Base-by-base conservation (phyloP, 129 eudicot genomes). In the Flaveria bidentis region DNA sequence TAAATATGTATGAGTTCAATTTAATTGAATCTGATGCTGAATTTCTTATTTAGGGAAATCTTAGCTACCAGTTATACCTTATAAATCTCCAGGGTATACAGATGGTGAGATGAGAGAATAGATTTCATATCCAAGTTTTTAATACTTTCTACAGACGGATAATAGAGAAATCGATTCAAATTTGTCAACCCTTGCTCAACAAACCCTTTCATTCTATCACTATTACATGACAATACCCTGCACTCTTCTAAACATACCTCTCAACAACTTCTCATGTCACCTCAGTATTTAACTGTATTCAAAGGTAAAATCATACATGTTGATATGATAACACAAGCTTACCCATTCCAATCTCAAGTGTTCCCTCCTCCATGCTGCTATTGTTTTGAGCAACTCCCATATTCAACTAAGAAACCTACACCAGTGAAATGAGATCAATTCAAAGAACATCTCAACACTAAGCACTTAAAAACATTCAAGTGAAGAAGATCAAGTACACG, bases 271-370 rank as follows among this genome's bases (percentile, higher is more conserved):
- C 69, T 15, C 45, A 63, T 13, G 10, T 28, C 17, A 26, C 4
- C 14, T 26, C n/a, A 62, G 11, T 62, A 11, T 22, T 23, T 60
- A 14, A 25, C 42, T 10, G 36, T 58, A 58, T 9, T 22, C 10
- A 23, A 25, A 5, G n/a, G 0, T 4, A 60, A 61, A 60, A 23
- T 61, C 68, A 28, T 13, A 62, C 44, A 9, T 4, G 5, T 42
- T 33, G 26, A 15, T 64, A 52, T 63, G 13, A 63, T 62, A 42
- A 25, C 4, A 65, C 6, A 78, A 81, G 82, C 87, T 86, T 77
- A 92, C 98, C 98, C 90, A 89, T 89, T 72, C 98, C 98, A 66
- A 92, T 86, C 84, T 92, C 98, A 62, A 92, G 87, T 39, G 87
- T 89, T 58, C 96, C 98, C 68, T 92, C 98, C 58, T 89, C 98